Base-by-base conservation (phyloP, 345 rosid species). In the Dimocarpus longan region DNA sequence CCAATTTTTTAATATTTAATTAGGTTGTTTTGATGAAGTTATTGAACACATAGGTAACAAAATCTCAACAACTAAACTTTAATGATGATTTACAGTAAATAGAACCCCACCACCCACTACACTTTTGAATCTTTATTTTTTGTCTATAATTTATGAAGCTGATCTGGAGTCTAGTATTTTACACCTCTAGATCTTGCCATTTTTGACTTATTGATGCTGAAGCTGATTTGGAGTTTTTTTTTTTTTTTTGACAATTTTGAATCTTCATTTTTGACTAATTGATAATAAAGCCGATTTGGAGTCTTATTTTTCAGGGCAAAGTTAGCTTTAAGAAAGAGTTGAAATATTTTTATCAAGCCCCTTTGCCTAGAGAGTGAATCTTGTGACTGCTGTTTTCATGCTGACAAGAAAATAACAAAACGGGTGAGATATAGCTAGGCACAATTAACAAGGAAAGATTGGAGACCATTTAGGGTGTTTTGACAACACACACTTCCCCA, bases 321-420 rank as follows among this genome's bases (percentile, higher is more conserved):
- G 50, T 2, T 8, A 8, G 10, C 37, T 46, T 46, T 46, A 8
- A 19, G 10, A 16, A 7, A 60, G 8, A 7, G 4, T 60, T n/a
- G 24, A 3, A 22, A 60, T 60, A 60, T 19, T 22, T 60, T n/a
- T 60, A 6, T 6, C 13, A 22, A 3, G 26, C 11, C 11, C 65
- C 16, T 60, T 60, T 60, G 11, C 24, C n/a, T 54, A 21, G 28
- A 9, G 1, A 60, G 65, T 60, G 65, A 54, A 54, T 26, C 66
- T 52, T 66, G 74, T 79, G 85, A 54, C 68, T 74, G 79, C 73
- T 79, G 85, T 76, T 77, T 73, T 12, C n/a, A 8, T 56, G 79
- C 93, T 87, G 91, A 83, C 89, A 86, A 75, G 90, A 91, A 80
- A 88, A 84, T 60, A 80, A 87, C 90, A 82, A 72, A 84, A 83